Conservation (phyloP, 257 asterid genomes). For the Forsythia suspensa region DNA sequence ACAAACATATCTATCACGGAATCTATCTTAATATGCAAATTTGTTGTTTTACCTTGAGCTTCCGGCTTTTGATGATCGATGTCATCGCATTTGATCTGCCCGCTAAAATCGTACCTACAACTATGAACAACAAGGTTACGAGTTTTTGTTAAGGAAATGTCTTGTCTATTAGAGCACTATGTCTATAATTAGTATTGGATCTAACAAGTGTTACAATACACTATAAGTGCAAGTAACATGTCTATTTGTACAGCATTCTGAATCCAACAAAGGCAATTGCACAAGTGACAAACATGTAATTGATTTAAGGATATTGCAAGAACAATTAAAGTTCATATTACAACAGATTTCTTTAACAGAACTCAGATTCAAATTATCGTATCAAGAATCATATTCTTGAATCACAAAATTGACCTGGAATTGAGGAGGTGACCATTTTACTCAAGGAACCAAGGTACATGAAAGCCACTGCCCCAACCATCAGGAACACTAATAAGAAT, state of each 20-base stretch:
- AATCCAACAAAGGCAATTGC: not conserved
- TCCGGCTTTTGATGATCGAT: constrained; percentile 39
- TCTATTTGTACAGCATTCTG: too few species aligned
- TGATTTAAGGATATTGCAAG: not conserved
- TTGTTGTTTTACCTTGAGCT: constrained; percentile 46
- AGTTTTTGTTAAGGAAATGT: not conserved
- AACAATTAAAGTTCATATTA: too few species aligned
- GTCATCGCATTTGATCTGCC: constrained; percentile 19
- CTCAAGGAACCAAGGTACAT: not conserved
- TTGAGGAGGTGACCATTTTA: not conserved
- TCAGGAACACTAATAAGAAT: not conserved
- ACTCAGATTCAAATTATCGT: too few species aligned
- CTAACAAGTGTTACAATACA: too few species aligned
- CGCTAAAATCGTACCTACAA: constrained; percentile 8
- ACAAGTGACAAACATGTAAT: not conserved
- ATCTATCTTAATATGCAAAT: not conserved
- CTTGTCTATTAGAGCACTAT: not conserved
- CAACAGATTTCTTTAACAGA: too few species aligned
- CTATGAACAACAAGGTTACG: not conserved
- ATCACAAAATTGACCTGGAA: not conserved
- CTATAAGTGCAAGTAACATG: too few species aligned
- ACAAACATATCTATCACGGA: not conserved
- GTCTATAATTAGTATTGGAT: not conserved
- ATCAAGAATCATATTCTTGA: too few species aligned
- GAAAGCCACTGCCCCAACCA: not conserved